Conservation (phyloP, 495 filamentous ascomycete genomes). For the Astrothelium subdiscretum region DNA sequence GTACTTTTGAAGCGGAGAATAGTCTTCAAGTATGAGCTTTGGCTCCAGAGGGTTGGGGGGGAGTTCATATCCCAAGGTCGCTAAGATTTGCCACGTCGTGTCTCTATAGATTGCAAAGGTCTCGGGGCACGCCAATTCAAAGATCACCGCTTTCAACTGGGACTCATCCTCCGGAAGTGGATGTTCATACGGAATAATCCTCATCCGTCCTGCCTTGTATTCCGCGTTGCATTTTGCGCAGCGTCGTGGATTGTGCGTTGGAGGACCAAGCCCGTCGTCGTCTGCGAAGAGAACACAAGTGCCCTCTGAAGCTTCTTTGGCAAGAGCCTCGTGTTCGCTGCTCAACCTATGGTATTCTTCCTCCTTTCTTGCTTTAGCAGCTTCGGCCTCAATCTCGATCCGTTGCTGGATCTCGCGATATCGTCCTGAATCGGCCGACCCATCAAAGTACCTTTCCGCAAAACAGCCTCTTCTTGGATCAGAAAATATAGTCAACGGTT, state of each 20-base stretch:
- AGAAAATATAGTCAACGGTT: constrained; percentile 33
- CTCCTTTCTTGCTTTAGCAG: constrained; percentile 25
- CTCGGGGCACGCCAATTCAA: constrained; percentile 34
- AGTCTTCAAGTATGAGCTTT: constrained; percentile 11
- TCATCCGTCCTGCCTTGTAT: constrained; percentile 21
- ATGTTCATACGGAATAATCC: constrained; percentile 34
- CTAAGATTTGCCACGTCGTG: constrained; percentile 29
- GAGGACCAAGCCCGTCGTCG: neutral
- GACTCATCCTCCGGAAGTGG: constrained; percentile 30
- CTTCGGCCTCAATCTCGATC: constrained; percentile 26
- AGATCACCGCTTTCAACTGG: constrained; percentile 26
- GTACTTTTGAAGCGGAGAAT: constrained; percentile 12
- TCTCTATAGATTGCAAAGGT: constrained; percentile 35
- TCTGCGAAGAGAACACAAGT: constrained; percentile 23
- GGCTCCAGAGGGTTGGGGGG: neutral
- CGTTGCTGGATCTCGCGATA: constrained; percentile 21
- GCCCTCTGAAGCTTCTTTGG: constrained; percentile 21
- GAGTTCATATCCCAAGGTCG: constrained; percentile 15
- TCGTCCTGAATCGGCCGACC: constrained; percentile 13
- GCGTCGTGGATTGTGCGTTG: constrained; percentile 21
- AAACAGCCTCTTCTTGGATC: constrained; percentile 31
- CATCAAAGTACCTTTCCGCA: constrained; percentile 34
- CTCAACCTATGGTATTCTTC: constrained; percentile 29
- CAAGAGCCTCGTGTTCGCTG: constrained; percentile 29
- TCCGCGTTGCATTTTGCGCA: constrained; percentile 30